Conservation (phyloP, 805 yeast genomes). For the Pichia membranifaciens region DNA sequence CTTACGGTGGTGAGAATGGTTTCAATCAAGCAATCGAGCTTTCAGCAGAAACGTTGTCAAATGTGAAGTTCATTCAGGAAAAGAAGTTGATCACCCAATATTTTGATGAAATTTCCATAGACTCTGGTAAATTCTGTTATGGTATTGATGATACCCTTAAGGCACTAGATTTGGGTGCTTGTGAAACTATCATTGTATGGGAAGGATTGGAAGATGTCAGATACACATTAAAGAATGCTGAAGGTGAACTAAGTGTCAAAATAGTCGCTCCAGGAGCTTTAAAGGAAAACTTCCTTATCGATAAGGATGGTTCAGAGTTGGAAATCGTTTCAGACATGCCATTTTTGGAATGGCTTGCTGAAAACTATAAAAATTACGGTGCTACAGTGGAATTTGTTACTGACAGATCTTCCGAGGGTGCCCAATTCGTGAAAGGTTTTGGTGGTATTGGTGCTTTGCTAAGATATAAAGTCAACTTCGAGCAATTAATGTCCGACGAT, state of each 20-base stretch:
- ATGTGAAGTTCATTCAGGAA: slow-evolving; percentile 97
- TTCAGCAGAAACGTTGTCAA: slow-evolving; percentile 93
- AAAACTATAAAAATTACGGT: slow-evolving; percentile 90
- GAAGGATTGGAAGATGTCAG: slow-evolving; percentile 86
- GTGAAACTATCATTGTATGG: slow-evolving; percentile 86
- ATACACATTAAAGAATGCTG: slow-evolving; percentile 76
- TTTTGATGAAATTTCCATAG: slow-evolving; percentile 97
- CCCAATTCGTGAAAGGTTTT: slow-evolving; percentile 94
- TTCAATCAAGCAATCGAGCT: slow-evolving; percentile 98
- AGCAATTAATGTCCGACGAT: slow-evolving; percentile 82
- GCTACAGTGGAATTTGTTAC: slow-evolving; percentile 94
- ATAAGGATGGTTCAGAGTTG: slow-evolving; percentile 85
- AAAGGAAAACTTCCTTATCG: slow-evolving; percentile 70
- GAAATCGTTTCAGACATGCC: slow-evolving; percentile 81
- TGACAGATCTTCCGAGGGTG: slow-evolving; percentile 96
- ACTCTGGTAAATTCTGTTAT: slow-evolving; percentile 95
- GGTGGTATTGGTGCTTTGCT: slow-evolving; percentile 98
- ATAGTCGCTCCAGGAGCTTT: slow-evolving; percentile 68
- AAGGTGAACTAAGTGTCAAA: slow-evolving; percentile 69
- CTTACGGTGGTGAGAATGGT: slow-evolving; percentile 99
- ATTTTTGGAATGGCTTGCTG: slow-evolving; percentile 96
- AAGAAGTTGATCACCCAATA: slow-evolving; percentile 88
- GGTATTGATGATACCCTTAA: slow-evolving; percentile 95
- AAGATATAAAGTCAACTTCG: slow-evolving; percentile 96
- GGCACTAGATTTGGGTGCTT: slow-evolving; percentile 94